A percentile compares a stretch with the other conserved stretches of the same genome.
These are phyloP conservation scores for Ambrosia hybrid DNA, from an alignment of 140 eudicot species.

Conservation along the genomic window DNA sequence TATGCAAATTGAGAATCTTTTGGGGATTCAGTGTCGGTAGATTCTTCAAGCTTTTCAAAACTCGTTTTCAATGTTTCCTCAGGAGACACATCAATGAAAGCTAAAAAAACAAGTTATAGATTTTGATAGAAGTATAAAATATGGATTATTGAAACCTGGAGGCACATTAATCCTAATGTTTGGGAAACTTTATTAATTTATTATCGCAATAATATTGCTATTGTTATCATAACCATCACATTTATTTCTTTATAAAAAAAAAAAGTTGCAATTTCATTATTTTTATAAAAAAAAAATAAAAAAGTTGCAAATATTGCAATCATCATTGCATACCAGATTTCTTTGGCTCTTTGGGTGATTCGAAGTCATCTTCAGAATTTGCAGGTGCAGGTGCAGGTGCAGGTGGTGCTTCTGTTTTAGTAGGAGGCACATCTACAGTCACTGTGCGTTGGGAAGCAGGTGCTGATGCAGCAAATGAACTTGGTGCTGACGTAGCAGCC, in stretches of 20 bases:
- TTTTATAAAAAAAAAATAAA: background rate
- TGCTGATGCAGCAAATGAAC: constrained; percentile 27
- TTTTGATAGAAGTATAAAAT: background rate
- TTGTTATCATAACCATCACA: background rate
- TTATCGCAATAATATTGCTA: too few species aligned
- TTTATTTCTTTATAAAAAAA: background rate
- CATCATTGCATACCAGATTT: constrained; percentile 54
- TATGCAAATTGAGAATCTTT: constrained; percentile 44
- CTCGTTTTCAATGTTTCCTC: constrained; percentile 68
- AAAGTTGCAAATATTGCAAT: background rate
- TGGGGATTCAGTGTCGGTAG: constrained; percentile 44
- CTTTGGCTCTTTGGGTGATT: constrained; percentile 55
- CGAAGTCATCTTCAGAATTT: constrained; percentile 43
- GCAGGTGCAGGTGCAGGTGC: constrained; percentile 31
- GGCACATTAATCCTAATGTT: background rate
- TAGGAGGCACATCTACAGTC: constrained; percentile 71
- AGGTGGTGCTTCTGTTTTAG: constrained; percentile 51
- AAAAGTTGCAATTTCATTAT: too few species aligned
- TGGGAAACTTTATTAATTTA: background rate
- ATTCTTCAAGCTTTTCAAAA: constrained; percentile 57
- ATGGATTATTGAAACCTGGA: background rate
- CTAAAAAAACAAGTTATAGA: constrained; percentile 32
- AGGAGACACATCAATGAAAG: constrained; percentile 91
- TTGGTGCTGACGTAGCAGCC: constrained; percentile 28
- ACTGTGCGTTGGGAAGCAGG: constrained; percentile 53